These are phyloP conservation scores for Globisporangium yorkense DNA, from an alignment of 352 stramenopile genomes.

Conservation along the genomic window DNA sequence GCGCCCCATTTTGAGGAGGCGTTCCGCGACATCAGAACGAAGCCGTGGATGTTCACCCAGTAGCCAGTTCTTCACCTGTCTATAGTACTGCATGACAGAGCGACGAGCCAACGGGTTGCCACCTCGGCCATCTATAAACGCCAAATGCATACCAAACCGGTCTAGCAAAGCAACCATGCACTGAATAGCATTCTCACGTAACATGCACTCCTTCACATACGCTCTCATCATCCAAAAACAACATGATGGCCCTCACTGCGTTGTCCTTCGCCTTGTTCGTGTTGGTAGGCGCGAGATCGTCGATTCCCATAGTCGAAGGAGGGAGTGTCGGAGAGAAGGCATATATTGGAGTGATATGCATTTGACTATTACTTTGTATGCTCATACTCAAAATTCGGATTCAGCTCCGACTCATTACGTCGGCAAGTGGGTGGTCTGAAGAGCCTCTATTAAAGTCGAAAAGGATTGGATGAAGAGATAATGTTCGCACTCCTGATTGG, in stretches of 20 bases:
- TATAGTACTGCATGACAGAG: too few species aligned
- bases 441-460: too few species aligned
- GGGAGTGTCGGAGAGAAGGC: neutral
- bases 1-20: neutral
- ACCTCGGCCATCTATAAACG: neutral
- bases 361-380: neutral
- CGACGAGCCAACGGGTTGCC: neutral
- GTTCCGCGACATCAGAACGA: neutral
- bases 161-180: neutral
- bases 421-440: neutral
- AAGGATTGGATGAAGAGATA: too few species aligned
- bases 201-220: slow-evolving; percentile 6
- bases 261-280: neutral
- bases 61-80: neutral
- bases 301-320: neutral
- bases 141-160: slow-evolving; percentile 5
- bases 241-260: neutral
- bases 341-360: neutral
- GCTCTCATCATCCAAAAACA: neutral
- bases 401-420: neutral
- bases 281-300: neutral
- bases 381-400: neutral
- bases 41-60: neutral
- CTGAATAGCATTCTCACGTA: neutral
- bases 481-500: too few species aligned